Evolutionary conservation across 108 stramenopile genomes (phyloP), one percentile per base, ranked within the genome.

Genomic region (Cyclotella kingstonii): DNA sequence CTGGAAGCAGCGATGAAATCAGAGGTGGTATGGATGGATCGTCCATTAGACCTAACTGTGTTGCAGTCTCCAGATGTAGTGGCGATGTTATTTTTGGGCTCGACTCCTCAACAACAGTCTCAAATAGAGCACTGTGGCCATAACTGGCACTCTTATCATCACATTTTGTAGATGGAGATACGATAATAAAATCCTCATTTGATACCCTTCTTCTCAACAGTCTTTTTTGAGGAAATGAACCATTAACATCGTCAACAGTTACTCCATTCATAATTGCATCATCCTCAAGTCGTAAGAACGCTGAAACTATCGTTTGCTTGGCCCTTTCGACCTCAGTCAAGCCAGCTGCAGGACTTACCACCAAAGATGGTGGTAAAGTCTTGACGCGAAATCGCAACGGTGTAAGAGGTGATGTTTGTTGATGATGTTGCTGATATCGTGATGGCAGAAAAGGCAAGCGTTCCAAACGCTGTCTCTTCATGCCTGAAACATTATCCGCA

Each of bases 21-120:
- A 93, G 54, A 0, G 81, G 52, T 2, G 91, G 91, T 38, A 93
- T 86, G 19, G 84, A 66, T 3, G 70, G 54, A 51, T 89, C 84
- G 15, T 63, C 39, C 76, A 89, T 70, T 25, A 93, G 50, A 27
- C 91, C 91, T 22, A 93, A 51, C 49, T 93, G 88, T 10, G 64
- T 83, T 10, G 91, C 91, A 3, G 91, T 93, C 59, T 93, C 91
- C 10, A 73, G 27, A 51, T 91, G 80, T 8, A 91, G 79, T 6
- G 86, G 61, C 8, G 36, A 53, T n/a, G 78, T 39, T 0, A 21
- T 21, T 36, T 41, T 62, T 40, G 29, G 28, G 0, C 35, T 28
- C 19, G 60, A 42, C 35, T 77, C 73, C 39, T 81, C 77, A 12
- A 39, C 55, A 41, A 7, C 29, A 19, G 6, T 34, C 21, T 57